Conservation (phyloP, 495 filamentous ascomycete genomes). For the Trichoderma reesei region DNA sequence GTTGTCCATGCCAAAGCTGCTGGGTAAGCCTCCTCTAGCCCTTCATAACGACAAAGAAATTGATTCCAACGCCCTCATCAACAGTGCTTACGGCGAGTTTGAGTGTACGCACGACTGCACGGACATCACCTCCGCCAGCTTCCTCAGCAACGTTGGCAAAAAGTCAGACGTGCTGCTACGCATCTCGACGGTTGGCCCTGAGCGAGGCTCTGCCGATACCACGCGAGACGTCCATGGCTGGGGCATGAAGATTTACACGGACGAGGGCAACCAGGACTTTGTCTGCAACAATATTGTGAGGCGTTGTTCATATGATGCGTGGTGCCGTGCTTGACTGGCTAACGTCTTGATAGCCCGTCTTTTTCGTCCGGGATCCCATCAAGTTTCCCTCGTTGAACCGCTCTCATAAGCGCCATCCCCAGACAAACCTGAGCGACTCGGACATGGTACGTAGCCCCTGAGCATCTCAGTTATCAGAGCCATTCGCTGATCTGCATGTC, state of each 20-base stretch:
- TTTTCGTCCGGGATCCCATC: constrained; percentile 51
- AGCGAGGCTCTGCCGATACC: constrained; percentile 42
- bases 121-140: constrained; percentile 23
- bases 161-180: constrained; percentile 48
- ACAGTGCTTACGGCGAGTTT: constrained; percentile 70
- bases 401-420: constrained; percentile 55
- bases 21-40: neutral
- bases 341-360: constrained; percentile 29
- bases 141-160: constrained; percentile 35
- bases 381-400: constrained; percentile 60
- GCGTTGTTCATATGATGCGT: neutral
- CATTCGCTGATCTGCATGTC: constrained; percentile 16
- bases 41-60: no score
- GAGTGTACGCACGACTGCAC: constrained; percentile 49
- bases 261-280: constrained; percentile 51
- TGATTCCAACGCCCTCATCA: no score
- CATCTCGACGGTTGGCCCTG: constrained; percentile 50
- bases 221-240: constrained; percentile 50
- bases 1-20: constrained; percentile 4
- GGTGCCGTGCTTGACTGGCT: neutral
- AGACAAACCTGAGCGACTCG: constrained; percentile 47
- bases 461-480: neutral
- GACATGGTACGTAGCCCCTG: constrained; percentile 34
- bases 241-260: constrained; percentile 53
- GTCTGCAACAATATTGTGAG: constrained; percentile 40